Percentiles rank a stretch among this genome's conserved stretches.
phyloP scores from a whole-genome alignment of 1,284 basidiomycete species.

The Cystobasidium slooffiae region DNA sequence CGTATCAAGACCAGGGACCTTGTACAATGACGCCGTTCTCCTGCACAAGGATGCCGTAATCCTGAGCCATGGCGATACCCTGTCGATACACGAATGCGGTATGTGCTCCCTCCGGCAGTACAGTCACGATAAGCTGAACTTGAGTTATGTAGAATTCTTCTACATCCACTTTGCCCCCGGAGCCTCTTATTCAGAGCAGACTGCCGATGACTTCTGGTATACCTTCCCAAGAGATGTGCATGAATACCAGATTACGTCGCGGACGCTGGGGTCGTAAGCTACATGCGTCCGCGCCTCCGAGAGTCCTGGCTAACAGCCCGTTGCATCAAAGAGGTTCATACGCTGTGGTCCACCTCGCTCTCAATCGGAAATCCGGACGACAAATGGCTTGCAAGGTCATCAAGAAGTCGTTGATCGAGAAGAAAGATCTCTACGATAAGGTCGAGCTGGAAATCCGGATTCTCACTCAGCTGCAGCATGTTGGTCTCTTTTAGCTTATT shows the following conservation, averaged over 20 bases:
- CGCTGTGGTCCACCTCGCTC: slow-evolving; percentile 25
- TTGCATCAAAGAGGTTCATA: slow-evolving; percentile 20
- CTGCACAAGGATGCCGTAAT: slow-evolving; percentile 20
- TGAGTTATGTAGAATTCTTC: background rate
- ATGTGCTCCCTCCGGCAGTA: background rate
- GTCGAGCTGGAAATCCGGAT: slow-evolving; percentile 27
- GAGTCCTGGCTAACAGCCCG: background rate
- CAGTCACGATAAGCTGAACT: background rate
- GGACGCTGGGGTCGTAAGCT: slow-evolving; percentile 32
- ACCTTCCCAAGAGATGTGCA: slow-evolving; percentile 5
- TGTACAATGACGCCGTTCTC: slow-evolving; percentile 6
- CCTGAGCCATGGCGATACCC: slow-evolving; percentile 24
- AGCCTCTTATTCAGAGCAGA: background rate
- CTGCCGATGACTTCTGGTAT: slow-evolving; percentile 7
- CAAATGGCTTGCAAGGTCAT: slow-evolving; percentile 39
- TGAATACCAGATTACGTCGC: background rate
- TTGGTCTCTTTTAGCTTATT: background rate
- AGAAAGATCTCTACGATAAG: slow-evolving; percentile 1
- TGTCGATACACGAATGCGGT: slow-evolving; percentile 5
- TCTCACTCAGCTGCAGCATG: slow-evolving; percentile 24
- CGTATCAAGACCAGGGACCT: slow-evolving; percentile 14
- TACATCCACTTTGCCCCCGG: slow-evolving; percentile 9
- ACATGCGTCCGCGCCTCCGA: background rate
- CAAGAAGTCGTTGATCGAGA: background rate
- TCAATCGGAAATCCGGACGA: background rate